Percentiles rank a stretch among this genome's conserved stretches.
Conservation (phyloP, 2,329 filamentous ascomycete genomes). For the Pseudogymnoascus destructans region DNA sequence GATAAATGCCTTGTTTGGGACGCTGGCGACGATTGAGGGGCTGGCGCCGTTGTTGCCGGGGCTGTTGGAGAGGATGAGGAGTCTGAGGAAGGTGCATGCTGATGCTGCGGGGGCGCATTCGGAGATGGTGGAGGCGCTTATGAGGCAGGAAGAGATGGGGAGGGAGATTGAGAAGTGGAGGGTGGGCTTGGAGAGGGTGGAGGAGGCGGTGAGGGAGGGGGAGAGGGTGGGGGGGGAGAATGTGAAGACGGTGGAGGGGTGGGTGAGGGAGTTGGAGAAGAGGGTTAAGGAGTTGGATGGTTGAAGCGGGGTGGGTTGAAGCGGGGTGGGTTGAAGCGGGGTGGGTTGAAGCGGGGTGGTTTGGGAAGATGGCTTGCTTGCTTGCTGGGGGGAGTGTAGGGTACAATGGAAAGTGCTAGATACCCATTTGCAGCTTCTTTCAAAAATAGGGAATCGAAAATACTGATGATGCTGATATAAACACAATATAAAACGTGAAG, state of each 20-base stretch:
- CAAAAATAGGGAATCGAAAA: not conserved
- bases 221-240: conserved; percentile 63
- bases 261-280: conserved; percentile 77
- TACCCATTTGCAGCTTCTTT: not conserved
- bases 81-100: conserved; percentile 70
- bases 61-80: conserved; percentile 72
- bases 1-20: conserved; percentile 82
- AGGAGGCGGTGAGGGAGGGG: conserved; percentile 57
- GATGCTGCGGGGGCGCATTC: conserved; percentile 73
- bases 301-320: not conserved
- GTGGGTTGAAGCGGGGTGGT: not conserved
- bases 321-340: too few species aligned
- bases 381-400: not conserved
- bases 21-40: conserved; percentile 76
- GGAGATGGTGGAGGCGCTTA: conserved; percentile 64
- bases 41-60: conserved; percentile 75
- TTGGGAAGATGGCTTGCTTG: not conserved
- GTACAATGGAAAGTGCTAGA: not conserved
- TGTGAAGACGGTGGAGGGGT: conserved; percentile 70
- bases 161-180: conserved; percentile 74
- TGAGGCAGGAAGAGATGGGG: conserved; percentile 67
- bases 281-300: conserved; percentile 37
- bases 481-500: not conserved
- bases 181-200: conserved; percentile 65
- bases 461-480: not conserved